Conservation (phyloP, 1,139 yeast species). For the Saccharomyces hybrid region DNA sequence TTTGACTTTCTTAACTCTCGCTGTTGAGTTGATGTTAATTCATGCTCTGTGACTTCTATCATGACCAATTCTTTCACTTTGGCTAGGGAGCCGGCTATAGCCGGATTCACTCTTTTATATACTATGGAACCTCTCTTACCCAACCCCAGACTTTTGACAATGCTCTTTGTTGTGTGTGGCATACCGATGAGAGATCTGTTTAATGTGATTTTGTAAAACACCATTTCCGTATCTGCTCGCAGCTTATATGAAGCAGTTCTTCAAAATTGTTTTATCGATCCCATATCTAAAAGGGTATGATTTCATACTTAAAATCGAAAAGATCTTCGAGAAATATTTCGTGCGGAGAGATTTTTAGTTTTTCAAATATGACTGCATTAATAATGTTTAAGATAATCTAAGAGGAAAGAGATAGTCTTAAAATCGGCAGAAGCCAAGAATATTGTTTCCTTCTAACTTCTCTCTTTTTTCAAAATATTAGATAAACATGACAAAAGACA, state of each 20-base stretch:
- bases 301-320: background rate
- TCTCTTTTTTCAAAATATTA: background rate
- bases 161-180: constrained; percentile 59
- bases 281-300: background rate
- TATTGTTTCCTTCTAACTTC: background rate
- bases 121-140: constrained; percentile 65
- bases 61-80: constrained; percentile 82
- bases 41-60: constrained; percentile 63
- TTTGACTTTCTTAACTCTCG: constrained; percentile 49
- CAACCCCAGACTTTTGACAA: constrained; percentile 69
- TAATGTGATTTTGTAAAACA: constrained; percentile 62
- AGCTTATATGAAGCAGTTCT: background rate
- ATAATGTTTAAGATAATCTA: background rate
- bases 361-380: background rate
- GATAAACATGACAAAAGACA: background rate
- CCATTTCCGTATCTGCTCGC: constrained; percentile 30
- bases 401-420: background rate
- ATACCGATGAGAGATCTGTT: constrained; percentile 78
- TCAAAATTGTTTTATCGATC: background rate
- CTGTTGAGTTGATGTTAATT: constrained; percentile 44
- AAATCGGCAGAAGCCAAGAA: background rate
- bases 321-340: background rate
- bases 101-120: constrained; percentile 67
- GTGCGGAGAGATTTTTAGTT: background rate
- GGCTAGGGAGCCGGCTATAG: constrained; percentile 78